Evolutionary conservation across 805 yeast genomes (phyloP), one percentile per base, ranked within the genome.

Genomic region (Kluyveromyces lactis): DNA sequence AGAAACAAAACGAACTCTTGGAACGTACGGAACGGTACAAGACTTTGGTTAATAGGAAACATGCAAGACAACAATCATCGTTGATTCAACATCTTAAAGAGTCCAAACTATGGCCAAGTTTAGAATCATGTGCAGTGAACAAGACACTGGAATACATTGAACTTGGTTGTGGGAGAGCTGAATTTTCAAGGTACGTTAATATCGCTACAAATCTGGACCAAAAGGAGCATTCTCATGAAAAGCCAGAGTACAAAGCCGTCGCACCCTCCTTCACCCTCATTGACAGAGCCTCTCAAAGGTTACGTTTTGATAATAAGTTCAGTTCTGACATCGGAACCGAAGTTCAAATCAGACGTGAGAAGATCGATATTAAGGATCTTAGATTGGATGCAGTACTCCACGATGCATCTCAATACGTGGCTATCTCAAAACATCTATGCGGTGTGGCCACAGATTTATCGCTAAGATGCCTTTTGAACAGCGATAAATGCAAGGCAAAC

Each of bases 391-490:
- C 64, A 17, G 67, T 77, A 13, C 43, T 77, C 1, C 51, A 54
- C 0, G 52, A 51, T 4, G 40, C 38, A 15, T 27, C 24, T 6
- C 32, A 32, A 21, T 47, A 45, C 29, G 79, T 81, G 7, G 86
- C 79, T 1, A 75, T 87, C 2, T 86, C 95, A 4, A 87, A 87
- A 57, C 97, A 87, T 62, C 62, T 89, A 26, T 87, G 97, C 62
- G 97, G 97, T 4, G 94, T 83, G 3, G 97, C 97, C 1, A 89
- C 96, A 0, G 97, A 87, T 56, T 64, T 87, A 36, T 82, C 96
- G 0, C 59, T 89, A 18, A 68, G 77, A 48, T 81, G 86, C 60
- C 56, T 86, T 2, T 44, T 69, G 33, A 71, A 72, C 31, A 58
- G 60, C 42, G 55, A 67, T 0, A 48, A 24, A 15, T 42, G 19